Percentiles rank a stretch among this genome's conserved stretches.
Evolutionary conservation across 2,329 filamentous ascomycete genomes (phyloP).

Genomic region (Torrubiella hemipterigena): DNA sequence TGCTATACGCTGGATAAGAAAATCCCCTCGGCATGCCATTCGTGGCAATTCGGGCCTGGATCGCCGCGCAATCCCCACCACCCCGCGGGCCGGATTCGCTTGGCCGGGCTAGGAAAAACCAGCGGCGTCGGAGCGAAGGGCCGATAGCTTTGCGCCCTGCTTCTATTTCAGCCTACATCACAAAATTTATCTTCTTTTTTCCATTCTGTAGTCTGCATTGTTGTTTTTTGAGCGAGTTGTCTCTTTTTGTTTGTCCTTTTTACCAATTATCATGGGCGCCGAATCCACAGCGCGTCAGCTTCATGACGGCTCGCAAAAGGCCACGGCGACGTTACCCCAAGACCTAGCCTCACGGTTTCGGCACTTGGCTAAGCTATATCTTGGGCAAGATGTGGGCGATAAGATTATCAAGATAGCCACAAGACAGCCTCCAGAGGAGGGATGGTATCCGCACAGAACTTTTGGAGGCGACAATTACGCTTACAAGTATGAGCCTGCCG

Average conservation of each 20-base stretch:
- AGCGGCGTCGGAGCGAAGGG: too few relatives aligned
- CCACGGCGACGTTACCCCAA: too few relatives aligned
- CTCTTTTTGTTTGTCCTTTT: not conserved
- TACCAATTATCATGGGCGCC: too few relatives aligned
- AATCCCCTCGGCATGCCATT: too few relatives aligned
- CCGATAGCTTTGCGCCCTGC: not conserved
- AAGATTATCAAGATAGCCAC: slow-evolving; percentile 1
- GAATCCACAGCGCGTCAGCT: too few relatives aligned
- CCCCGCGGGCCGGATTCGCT: too few relatives aligned
- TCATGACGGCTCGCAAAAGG: too few relatives aligned
- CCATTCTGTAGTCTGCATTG: too few relatives aligned
- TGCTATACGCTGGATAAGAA: too few relatives aligned
- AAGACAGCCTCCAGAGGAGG: not conserved
- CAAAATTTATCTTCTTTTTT: not conserved
- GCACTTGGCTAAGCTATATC: not conserved
- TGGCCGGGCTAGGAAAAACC: too few relatives aligned
- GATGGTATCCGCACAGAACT: slow-evolving; percentile 1
- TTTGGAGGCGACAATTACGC: slow-evolving; percentile 1
- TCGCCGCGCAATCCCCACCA: too few relatives aligned
- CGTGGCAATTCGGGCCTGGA: too few relatives aligned
- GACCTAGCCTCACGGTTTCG: not conserved
- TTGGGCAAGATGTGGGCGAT: slow-evolving; percentile 1
- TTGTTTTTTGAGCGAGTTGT: not conserved
- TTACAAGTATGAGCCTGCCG: slow-evolving; percentile 2
- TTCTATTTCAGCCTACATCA: not conserved